Evolutionary conservation across 2,329 filamentous ascomycete genomes (phyloP).

Genomic region (Verruconis gallopava): DNA sequence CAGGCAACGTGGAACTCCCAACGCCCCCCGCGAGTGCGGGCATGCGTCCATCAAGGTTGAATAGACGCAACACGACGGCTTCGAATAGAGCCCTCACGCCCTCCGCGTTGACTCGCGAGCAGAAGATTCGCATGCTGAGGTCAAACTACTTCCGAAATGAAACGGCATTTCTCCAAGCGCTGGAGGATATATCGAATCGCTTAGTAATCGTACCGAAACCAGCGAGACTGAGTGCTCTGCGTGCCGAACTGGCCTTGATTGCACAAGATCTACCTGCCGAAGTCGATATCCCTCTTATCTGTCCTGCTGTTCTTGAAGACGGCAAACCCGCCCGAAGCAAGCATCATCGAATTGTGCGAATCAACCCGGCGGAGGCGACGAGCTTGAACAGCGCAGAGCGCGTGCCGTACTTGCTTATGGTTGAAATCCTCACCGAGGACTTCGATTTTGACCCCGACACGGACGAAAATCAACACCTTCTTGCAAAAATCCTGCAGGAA

Average conservation of each 20-base stretch:
- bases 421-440: conserved; percentile 69
- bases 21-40: conserved; percentile 30
- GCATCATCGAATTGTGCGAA: conserved; percentile 69
- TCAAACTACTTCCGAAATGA: conserved; percentile 76
- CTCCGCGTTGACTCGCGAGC: conserved; percentile 47
- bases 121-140: conserved; percentile 59
- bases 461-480: conserved; percentile 55
- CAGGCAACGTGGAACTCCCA: conserved; percentile 29
- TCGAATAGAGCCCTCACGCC: conserved; percentile 42
- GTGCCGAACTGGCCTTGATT: conserved; percentile 69
- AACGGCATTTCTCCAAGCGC: conserved; percentile 65
- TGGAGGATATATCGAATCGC: conserved; percentile 77
- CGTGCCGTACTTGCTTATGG: conserved; percentile 74
- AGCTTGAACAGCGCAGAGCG: conserved; percentile 79
- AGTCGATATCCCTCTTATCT: conserved; percentile 72
- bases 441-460: conserved; percentile 71
- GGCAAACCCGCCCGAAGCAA: conserved; percentile 62
- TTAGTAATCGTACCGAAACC: conserved; percentile 70
- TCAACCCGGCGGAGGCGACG: conserved; percentile 74
- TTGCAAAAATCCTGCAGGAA: conserved; percentile 52
- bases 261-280: conserved; percentile 71
- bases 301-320: conserved; percentile 59
- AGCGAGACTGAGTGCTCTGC: conserved; percentile 65
- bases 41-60: conserved; percentile 21
- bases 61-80: conserved; percentile 43